Percentiles rank a stretch among this genome's conserved stretches.
These are phyloP conservation scores for Castanopsis chinensis DNA, from an alignment of 306 rosid genomes.

Conservation along the genomic window DNA sequence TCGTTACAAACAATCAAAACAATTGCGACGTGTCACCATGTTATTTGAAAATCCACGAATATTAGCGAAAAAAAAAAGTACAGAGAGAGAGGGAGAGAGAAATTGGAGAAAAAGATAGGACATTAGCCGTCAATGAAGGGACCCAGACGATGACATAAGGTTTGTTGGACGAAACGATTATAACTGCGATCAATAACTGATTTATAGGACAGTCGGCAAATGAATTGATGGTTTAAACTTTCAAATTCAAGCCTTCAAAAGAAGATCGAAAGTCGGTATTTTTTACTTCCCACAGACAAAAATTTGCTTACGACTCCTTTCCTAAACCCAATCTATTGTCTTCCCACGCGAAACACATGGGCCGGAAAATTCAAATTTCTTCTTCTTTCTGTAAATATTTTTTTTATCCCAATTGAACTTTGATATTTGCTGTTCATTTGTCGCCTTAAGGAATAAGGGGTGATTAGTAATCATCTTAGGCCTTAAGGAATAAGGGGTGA, in stretches of 20 bases:
- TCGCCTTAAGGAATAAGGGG: no score
- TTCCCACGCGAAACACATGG: constrained; percentile 23
- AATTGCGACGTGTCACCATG: no score
- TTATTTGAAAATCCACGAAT: no score
- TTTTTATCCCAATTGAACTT: no score
- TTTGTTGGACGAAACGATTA: constrained; percentile 38
- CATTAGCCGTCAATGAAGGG: constrained; percentile 30
- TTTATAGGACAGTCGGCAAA: constrained; percentile 30
- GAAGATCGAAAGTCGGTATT: no score
- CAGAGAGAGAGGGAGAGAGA: not conserved
- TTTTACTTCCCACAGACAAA: not conserved
- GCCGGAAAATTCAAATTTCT: not conserved
- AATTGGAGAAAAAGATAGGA: not conserved
- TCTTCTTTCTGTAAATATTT: no score
- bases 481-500: no score
- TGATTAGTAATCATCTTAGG: no score
- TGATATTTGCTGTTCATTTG: no score
- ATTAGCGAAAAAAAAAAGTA: not conserved
- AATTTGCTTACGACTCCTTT: constrained; percentile 22
- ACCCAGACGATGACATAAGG: constrained; percentile 25
- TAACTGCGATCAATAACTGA: constrained; percentile 46
- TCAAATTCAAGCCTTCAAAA: not conserved
- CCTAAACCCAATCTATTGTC: constrained; percentile 1
- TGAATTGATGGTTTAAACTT: constrained; percentile 1
- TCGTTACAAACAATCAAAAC: no score